Percentiles rank a stretch among this genome's conserved stretches.
These are phyloP conservation scores for Marasmius fiardii DNA, from an alignment of 1,284 basidiomycete genomes.

Conservation along the genomic window DNA sequence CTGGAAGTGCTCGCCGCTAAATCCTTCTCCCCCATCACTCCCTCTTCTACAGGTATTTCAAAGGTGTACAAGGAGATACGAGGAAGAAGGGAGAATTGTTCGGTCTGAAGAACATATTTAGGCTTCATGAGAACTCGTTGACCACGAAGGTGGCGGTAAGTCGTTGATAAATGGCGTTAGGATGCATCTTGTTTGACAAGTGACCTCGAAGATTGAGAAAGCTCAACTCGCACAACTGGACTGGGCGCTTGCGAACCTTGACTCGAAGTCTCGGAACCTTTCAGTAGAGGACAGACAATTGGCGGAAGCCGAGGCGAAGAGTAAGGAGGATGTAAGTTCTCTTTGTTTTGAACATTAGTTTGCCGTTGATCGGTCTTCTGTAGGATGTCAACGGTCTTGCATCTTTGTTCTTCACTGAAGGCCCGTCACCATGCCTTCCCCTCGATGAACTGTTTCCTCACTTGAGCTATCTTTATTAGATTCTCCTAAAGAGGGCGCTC, in stretches of 20 bases:
- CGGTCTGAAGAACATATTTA: constrained; percentile 80
- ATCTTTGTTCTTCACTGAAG: constrained; percentile 67
- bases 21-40: not conserved
- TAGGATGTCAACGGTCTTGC: constrained; percentile 59
- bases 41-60: constrained; percentile 58
- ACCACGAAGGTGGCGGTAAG: constrained; percentile 70
- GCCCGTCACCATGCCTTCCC: constrained; percentile 28
- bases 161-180: too few relatives aligned
- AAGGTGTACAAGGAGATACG: constrained; percentile 77
- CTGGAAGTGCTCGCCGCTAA: not conserved
- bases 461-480: constrained; percentile 11
- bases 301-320: constrained; percentile 50
- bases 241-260: constrained; percentile 73
- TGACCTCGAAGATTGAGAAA: constrained; percentile 82
- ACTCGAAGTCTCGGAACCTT: constrained; percentile 35
- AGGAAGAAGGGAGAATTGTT: constrained; percentile 77
- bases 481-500: constrained; percentile 26
- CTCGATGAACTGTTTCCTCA: not conserved
- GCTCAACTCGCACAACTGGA: constrained; percentile 70
- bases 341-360: too few relatives aligned
- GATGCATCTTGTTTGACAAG: too few relatives aligned
- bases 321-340: constrained; percentile 49
- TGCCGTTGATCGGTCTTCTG: constrained; percentile 25
- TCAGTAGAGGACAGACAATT: constrained; percentile 32
- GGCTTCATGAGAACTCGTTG: constrained; percentile 68